A percentile compares a stretch with the other conserved stretches of the same genome.
These are phyloP conservation scores for Nicotiana sylvestris DNA, from an alignment of 257 asterid genomes.

Conservation along the genomic window DNA sequence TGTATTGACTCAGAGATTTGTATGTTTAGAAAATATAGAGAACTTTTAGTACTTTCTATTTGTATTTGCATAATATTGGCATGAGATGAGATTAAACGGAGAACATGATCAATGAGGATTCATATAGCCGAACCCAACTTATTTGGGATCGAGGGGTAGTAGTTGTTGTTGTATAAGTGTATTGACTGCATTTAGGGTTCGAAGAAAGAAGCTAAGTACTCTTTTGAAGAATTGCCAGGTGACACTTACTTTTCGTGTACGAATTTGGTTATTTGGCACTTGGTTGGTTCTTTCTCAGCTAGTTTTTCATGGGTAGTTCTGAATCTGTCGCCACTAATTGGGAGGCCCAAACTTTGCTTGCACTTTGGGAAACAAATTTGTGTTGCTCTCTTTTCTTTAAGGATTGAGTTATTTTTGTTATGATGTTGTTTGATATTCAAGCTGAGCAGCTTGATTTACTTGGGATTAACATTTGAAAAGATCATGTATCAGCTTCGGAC, in stretches of 20 bases:
- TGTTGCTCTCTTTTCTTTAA: not conserved
- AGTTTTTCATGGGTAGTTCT: not conserved
- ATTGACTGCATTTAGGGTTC: not conserved
- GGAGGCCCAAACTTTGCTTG: not conserved
- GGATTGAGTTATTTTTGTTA: not conserved
- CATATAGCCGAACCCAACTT: no score
- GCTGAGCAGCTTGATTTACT: not conserved
- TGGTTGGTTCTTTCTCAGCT: not conserved
- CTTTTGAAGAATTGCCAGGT: not conserved
- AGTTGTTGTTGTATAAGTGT: not conserved
- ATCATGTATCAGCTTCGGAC: not conserved
- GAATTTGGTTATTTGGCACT: not conserved
- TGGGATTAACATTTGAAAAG: not conserved
- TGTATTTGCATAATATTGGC: no score
- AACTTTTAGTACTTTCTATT: no score
- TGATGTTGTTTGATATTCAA: not conserved
- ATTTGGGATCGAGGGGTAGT: no score
- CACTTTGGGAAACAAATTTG: not conserved
- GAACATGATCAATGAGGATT: no score
- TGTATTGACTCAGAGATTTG: not conserved
- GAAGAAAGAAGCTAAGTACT: not conserved
- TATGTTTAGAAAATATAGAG: no score
- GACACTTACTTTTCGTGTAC: not conserved
- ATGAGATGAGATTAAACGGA: no score
- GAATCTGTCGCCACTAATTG: not conserved